Evolutionary conservation across 345 rosid species (phyloP).

Genomic region (Camelina hispida): DNA sequence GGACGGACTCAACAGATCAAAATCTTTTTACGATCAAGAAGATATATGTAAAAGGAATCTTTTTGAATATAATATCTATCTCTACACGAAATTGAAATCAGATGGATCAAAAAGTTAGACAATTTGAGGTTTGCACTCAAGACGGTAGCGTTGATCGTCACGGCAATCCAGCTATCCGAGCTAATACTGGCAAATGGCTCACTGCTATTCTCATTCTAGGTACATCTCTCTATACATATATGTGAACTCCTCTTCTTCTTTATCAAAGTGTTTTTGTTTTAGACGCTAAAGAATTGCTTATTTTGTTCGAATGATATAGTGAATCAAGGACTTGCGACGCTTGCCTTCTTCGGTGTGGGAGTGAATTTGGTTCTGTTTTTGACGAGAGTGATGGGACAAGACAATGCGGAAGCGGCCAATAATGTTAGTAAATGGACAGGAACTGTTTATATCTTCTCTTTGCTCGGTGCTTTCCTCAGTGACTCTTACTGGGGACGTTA

Average conservation of each 20-base stretch:
- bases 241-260: background rate
- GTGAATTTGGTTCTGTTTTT: constrained; percentile 89
- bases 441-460: constrained; percentile 91
- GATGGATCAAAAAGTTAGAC: constrained; percentile 49
- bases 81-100: constrained; percentile 24
- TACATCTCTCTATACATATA: constrained; percentile 14
- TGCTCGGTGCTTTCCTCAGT: constrained; percentile 96
- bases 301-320: constrained; percentile 50
- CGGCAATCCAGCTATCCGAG: constrained; percentile 70
- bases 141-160: constrained; percentile 87
- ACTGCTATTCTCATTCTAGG: constrained; percentile 81
- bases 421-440: constrained; percentile 99
- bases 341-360: constrained; percentile 95
- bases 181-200: constrained; percentile 80
- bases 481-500: constrained; percentile 99
- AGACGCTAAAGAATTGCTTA: background rate
- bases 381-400: constrained; percentile 85
- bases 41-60: background rate
- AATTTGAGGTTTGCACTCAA: constrained; percentile 53
- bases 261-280: background rate
- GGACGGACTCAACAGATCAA: background rate
- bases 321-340: constrained; percentile 94
- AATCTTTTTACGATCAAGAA: constrained; percentile 26
- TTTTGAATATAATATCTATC: background rate
- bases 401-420: constrained; percentile 93